These are phyloP conservation scores for Aureobasidium sp. DNA, from an alignment of 2,329 filamentous ascomycete species.

Conservation along the genomic window DNA sequence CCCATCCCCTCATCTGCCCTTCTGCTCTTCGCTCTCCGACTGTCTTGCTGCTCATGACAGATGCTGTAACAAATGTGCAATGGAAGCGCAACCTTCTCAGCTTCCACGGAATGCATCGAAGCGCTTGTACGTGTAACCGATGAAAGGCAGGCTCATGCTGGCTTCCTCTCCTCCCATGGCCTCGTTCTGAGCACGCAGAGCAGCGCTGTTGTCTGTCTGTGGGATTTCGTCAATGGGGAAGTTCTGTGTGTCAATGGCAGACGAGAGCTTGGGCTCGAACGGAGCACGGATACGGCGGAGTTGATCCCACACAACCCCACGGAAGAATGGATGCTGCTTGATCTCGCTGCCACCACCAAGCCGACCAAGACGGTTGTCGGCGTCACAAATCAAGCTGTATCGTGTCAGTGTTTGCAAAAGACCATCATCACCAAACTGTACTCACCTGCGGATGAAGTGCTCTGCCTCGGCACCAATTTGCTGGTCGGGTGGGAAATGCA, in stretches of 20 bases:
- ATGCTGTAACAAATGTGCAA: background rate
- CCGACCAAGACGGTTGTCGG: constrained; percentile 82
- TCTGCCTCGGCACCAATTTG: constrained; percentile 83
- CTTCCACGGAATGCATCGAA: constrained; percentile 60
- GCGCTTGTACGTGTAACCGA: constrained; percentile 96
- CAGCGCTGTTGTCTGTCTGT: constrained; percentile 86
- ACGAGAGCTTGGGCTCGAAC: constrained; percentile 88
- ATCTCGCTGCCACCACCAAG: constrained; percentile 80
- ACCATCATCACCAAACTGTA: too few relatives aligned
- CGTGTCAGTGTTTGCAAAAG: constrained; percentile 15
- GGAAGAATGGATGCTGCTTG: constrained; percentile 93
- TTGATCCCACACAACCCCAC: constrained; percentile 89
- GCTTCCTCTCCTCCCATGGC: constrained; percentile 74
- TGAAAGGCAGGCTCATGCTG: constrained; percentile 93
- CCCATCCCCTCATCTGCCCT: too few relatives aligned
- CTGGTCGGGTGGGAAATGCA: constrained; percentile 96
- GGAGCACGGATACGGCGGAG: constrained; percentile 88
- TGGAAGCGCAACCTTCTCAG: constrained; percentile 19
- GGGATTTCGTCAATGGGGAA: constrained; percentile 99
- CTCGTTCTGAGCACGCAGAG: constrained; percentile 75
- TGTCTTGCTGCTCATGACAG: background rate
- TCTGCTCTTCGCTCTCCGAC: background rate
- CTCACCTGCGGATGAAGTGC: constrained; percentile 82
- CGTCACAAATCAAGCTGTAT: constrained; percentile 80
- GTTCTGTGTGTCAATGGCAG: constrained; percentile 93